Evolutionary conservation across 2,329 filamentous ascomycete species (phyloP), one percentile per base, ranked within the genome.

Genomic region (Cryphonectria nitschkei): DNA sequence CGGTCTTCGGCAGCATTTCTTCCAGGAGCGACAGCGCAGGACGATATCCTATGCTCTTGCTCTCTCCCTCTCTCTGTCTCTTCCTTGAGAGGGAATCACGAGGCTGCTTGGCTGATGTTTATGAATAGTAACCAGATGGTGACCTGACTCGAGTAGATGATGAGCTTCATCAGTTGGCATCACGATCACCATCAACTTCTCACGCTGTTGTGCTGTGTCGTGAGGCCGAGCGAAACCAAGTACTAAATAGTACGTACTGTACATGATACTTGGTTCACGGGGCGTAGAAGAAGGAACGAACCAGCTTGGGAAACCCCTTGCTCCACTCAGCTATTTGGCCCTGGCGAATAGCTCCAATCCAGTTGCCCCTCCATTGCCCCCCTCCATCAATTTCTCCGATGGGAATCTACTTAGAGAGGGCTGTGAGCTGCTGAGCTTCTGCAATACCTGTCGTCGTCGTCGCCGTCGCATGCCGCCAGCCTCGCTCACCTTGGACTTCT

Each of bases 371-470:
- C 54, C 29, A 58, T 58, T 60, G 41, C 63, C 60, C 56, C 62
- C 67, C 62, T 41, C 68, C 60, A 65, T 56, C 68, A 70, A 65
- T 72, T 72, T 72, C 70, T 70, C 70, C 70, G 70, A 70, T 67
- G 60, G 60, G 39, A 69, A 41, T 41, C 61, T 50, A 50, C 46
- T n/a, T 50, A 50, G 46, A 9, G 54, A 22, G 58, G 16, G 32
- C 58, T 39, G n/a, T 60, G 41, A 46, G 43, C 41, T 34, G 32
- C 34, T 39, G 34, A 6, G 16, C 58, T 9, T 61, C 58, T 39
- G 29, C 58, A 61, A 16, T 19, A 19, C 34, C 58, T 61, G 9
- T n/a, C 37, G 11, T 39, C 9, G 37, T 39, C 37, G 37, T 39
- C 8, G 19, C 19, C 58, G 16, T 32, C 58, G 58, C 22, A 39